Evolutionary conservation across 192 early-diverging fungal species (phyloP), one percentile per base, ranked within the genome.

Genomic region (Pecoramyces ruminantium): DNA sequence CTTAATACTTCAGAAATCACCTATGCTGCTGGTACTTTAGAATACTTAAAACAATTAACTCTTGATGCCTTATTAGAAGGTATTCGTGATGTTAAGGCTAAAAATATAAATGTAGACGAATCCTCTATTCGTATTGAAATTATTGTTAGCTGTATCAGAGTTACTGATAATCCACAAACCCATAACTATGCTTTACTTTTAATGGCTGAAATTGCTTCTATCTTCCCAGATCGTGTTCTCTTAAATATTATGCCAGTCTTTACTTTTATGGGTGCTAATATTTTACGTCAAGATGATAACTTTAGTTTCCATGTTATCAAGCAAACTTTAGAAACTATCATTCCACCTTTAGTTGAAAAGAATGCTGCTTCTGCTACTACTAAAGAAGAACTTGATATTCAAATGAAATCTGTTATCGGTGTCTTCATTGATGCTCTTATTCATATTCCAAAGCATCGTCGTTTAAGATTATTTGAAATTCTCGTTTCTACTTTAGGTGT

Each of bases 211-310:
- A 92, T 98, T 39, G 96, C 95, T 0, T 87, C 87, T 12, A 83
- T 93, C 78, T 93, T 91, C 82, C 94, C 97, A 6, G 91, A 96
- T 39, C 87, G 87, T 78, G 96, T 99, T 9, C 87, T 99, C 28
- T 88, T 94, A 81, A 94, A 95, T 85, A 93, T 96, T 78, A 97
- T 99, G 93, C 95, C 96, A 28, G 92, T 98, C 29, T 99, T 99
- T 83, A 99, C 95, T 17, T 98, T 98, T 83, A 96, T 99, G 96
- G 96, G 96, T 25, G 94, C 93, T 77, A 97, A 95, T 80, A 93
- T 96, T 2, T 82, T 99, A 81, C 91, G 93, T n/a, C 95, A 96
- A 84, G 96, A 99, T 85, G 96, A 99, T 84, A 93, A 94, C 83
- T 99, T 96, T 88, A 95, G 92, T 83, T 97, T 97, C 92, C 92